phyloP scores from a whole-genome alignment of 2,329 filamentous ascomycete species.

The Graphilbum fragrans region DNA sequence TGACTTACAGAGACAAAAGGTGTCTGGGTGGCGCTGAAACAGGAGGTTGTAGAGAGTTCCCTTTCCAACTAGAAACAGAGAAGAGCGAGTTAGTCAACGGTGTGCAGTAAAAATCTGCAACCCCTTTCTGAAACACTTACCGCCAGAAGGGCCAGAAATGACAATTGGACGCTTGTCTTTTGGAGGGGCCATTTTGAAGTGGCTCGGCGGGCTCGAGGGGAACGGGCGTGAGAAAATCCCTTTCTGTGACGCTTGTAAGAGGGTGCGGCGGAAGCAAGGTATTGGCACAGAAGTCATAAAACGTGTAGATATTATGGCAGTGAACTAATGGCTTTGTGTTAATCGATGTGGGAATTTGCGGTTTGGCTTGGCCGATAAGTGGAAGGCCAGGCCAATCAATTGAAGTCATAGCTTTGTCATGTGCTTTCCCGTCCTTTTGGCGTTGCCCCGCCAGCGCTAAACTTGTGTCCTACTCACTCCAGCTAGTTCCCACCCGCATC shows the following conservation, averaged over 20 bases:
- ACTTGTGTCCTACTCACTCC: too few relatives aligned
- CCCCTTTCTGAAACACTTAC: constrained; percentile 1
- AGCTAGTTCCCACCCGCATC: too few relatives aligned
- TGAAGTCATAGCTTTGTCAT: constrained; percentile 21
- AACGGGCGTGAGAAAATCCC: too few relatives aligned
- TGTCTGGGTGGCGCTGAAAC: constrained; percentile 31
- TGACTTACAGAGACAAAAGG: constrained; percentile 11
- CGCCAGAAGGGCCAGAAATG: constrained; percentile 66
- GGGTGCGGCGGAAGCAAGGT: too few relatives aligned
- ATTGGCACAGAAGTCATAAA: too few relatives aligned
- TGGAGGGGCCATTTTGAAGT: constrained; percentile 17
- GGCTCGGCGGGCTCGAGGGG: too few relatives aligned
- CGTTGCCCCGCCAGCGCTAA: constrained; percentile 43
- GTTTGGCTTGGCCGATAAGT: too few relatives aligned
- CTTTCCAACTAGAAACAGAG: constrained; percentile 49
- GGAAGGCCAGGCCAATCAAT: too few relatives aligned
- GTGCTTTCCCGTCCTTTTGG: constrained; percentile 35
- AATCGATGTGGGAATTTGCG: too few relatives aligned
- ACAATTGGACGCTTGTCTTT: constrained; percentile 53
- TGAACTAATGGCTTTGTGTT: too few relatives aligned
- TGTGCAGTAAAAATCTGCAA: background rate
- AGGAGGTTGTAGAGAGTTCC: constrained; percentile 66
- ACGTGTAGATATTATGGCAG: too few relatives aligned
- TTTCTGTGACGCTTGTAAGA: too few relatives aligned
- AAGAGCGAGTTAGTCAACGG: background rate